phyloP scores from a whole-genome alignment of 108 stramenopile species.

The Nitzschia palea region DNA sequence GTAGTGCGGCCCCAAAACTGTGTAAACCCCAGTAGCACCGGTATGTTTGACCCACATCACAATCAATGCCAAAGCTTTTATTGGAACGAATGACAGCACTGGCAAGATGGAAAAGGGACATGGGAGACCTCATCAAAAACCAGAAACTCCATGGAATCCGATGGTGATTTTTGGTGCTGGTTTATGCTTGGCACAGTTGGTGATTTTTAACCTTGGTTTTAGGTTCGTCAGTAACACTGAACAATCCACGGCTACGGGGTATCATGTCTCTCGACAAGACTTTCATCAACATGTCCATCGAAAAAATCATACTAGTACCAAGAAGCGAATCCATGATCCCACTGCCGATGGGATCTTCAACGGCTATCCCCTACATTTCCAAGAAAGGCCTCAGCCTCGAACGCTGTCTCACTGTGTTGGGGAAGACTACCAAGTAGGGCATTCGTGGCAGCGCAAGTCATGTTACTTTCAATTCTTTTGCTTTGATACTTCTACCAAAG shows the following conservation, averaged over 20 bases:
- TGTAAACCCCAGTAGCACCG: too few relatives aligned
- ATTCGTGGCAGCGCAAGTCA: conserved; percentile 42
- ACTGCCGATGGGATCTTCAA: conserved; percentile 39
- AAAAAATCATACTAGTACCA: not conserved
- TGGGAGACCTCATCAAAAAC: too few relatives aligned
- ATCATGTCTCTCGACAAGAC: not conserved
- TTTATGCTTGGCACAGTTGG: conserved; percentile 16
- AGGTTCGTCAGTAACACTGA: conserved; percentile 6
- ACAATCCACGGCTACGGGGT: not conserved
- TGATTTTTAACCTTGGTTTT: conserved; percentile 27
- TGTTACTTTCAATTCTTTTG: conserved; percentile 48
- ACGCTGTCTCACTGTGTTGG: conserved; percentile 55
- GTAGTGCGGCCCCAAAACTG: too few relatives aligned
- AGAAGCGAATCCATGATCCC: not conserved
- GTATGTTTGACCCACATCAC: too few relatives aligned
- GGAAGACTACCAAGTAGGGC: conserved; percentile 41
- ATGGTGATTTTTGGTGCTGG: conserved; percentile 11
- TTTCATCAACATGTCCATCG: conserved; percentile 1
- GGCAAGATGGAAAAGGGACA: too few relatives aligned
- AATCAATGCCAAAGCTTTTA: too few relatives aligned
- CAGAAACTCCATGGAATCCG: too few relatives aligned
- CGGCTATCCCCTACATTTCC: conserved; percentile 29
- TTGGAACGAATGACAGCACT: too few relatives aligned
- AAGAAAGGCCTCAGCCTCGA: not conserved
- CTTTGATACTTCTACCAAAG: conserved; percentile 41